Conservation (phyloP, 495 filamentous ascomycete genomes). For the Venustampulla echinocandica region DNA sequence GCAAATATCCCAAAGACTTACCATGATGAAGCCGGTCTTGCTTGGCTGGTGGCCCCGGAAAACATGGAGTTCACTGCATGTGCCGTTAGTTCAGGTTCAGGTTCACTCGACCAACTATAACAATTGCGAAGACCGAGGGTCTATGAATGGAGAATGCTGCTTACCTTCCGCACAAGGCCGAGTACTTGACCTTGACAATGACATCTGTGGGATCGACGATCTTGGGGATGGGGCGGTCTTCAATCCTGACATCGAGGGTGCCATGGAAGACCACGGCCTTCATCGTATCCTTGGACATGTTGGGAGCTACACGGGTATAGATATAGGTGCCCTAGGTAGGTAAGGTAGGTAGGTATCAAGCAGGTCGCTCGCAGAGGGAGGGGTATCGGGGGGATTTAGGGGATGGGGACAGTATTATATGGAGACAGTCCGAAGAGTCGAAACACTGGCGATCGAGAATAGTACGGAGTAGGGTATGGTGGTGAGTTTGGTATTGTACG, state of each 20-base stretch:
- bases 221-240: slow-evolving; percentile 56
- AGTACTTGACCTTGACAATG: slow-evolving; percentile 76
- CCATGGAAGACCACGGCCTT: slow-evolving; percentile 66
- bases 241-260: slow-evolving; percentile 49
- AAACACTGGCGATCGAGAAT: no score
- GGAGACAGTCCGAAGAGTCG: no score
- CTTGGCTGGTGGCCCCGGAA: slow-evolving; percentile 74
- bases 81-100: slow-evolving; percentile 88
- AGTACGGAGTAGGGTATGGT: no score
- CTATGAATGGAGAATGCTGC: slow-evolving; percentile 50
- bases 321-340: no score
- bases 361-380: no score
- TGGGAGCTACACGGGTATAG: neutral
- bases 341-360: no score
- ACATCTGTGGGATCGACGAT: slow-evolving; percentile 66
- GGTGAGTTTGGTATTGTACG: no score
- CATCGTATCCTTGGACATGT: slow-evolving; percentile 36
- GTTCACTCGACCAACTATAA: slow-evolving; percentile 75
- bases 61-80: slow-evolving; percentile 71
- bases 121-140: slow-evolving; percentile 61
- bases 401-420: no score
- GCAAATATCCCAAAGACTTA: no score
- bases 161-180: slow-evolving; percentile 84
- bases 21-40: slow-evolving; percentile 50
- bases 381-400: no score